These are phyloP conservation scores for Neurospora tetrasperma DNA, from an alignment of 495 filamentous ascomycete species.

Conservation along the genomic window DNA sequence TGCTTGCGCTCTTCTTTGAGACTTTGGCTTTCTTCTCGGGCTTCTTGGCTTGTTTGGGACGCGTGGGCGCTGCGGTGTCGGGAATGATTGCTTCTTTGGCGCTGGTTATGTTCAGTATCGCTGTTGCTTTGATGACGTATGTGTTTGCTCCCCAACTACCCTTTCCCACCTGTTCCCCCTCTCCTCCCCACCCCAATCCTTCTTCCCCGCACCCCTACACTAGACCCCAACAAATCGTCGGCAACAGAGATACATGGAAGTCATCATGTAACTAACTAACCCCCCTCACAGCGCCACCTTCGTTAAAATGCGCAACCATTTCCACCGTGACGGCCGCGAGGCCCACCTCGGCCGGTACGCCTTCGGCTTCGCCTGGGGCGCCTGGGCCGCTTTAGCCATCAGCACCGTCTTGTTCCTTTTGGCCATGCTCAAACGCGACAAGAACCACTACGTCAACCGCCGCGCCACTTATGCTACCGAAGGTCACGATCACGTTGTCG, in stretches of 20 bases:
- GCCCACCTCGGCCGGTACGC: slow-evolving; percentile 61
- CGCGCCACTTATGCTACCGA: not conserved
- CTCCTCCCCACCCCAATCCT: too few relatives aligned
- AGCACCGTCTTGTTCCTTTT: slow-evolving; percentile 63
- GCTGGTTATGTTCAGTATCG: slow-evolving; percentile 36
- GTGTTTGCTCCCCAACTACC: slow-evolving; percentile 13
- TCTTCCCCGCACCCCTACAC: too few relatives aligned
- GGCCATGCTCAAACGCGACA: slow-evolving; percentile 23
- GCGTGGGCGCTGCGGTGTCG: slow-evolving; percentile 36
- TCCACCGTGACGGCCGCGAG: slow-evolving; percentile 44
- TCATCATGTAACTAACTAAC: not conserved
- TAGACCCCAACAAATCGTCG: not conserved
- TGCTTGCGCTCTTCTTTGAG: slow-evolving; percentile 56
- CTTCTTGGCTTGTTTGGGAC: slow-evolving; percentile 39
- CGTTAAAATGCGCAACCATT: slow-evolving; percentile 65
- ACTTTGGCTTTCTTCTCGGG: slow-evolving; percentile 45
- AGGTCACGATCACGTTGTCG: not conserved
- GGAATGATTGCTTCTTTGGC: slow-evolving; percentile 28
- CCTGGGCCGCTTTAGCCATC: slow-evolving; percentile 58
- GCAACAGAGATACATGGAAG: not conserved
- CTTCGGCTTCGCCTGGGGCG: slow-evolving; percentile 81
- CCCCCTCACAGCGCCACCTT: slow-evolving; percentile 41
- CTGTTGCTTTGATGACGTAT: slow-evolving; percentile 43
- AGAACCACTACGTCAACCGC: not conserved
- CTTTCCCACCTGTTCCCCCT: not conserved